These are phyloP conservation scores for Tricharina praecox DNA, from an alignment of 495 filamentous ascomycete genomes.

Conservation along the genomic window DNA sequence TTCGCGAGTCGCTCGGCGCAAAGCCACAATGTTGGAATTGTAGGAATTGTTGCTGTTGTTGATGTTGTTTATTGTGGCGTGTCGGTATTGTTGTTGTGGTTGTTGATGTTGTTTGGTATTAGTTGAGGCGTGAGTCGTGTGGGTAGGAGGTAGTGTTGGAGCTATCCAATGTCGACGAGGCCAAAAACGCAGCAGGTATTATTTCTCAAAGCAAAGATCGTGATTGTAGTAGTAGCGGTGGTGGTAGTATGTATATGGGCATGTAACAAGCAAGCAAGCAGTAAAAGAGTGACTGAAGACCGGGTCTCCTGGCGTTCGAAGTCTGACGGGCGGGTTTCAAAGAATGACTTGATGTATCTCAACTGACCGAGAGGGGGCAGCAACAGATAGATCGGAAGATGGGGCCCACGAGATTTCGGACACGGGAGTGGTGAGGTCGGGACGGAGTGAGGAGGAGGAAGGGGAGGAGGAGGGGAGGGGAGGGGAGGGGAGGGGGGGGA, in stretches of 20 bases:
- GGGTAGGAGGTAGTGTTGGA: background rate
- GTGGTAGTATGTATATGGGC: background rate
- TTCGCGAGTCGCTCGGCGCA: background rate
- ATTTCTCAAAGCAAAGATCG: background rate
- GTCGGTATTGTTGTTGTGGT: background rate
- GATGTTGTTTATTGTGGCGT: background rate
- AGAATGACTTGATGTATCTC: background rate
- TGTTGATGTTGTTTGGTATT: background rate
- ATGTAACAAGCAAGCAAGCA: no score
- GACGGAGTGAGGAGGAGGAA: background rate
- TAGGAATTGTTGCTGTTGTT: no score
- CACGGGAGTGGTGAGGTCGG: conserved; percentile 1
- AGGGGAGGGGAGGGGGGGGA: background rate
- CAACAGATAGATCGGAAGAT: conserved; percentile 5
- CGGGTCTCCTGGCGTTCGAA: background rate
- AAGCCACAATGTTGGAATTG: no score
- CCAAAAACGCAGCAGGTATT: background rate
- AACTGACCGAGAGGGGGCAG: conserved; percentile 2
- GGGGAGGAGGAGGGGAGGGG: conserved; percentile 10
- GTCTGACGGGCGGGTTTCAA: background rate
- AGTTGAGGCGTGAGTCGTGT: background rate
- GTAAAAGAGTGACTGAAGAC: background rate
- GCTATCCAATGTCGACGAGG: background rate
- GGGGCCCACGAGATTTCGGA: conserved; percentile 7
- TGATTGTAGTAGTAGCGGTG: background rate